phyloP scores from a whole-genome alignment of 75 land plant genomes.

The Pinus albicaulis region DNA sequence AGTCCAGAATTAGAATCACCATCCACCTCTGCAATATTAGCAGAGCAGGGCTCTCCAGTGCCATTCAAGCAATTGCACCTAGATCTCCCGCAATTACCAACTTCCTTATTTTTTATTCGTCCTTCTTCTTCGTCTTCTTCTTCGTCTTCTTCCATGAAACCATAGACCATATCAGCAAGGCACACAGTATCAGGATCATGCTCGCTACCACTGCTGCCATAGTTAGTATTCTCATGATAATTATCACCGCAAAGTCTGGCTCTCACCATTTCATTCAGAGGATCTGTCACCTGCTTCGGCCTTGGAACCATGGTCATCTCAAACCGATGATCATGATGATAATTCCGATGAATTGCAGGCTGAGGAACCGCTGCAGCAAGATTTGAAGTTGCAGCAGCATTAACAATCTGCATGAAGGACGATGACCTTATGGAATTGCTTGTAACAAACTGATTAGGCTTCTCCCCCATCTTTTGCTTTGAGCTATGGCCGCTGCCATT shows the following conservation, averaged over 20 bases:
- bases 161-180: conserved; percentile 14
- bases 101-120: background rate
- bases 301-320: too few species aligned
- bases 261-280: conserved; percentile 19
- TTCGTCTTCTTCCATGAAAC: conserved; percentile 17
- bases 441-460: too few species aligned
- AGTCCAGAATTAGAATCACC: background rate
- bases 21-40: background rate
- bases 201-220: conserved; percentile 28
- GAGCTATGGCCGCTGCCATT: too few species aligned
- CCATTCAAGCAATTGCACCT: conserved; percentile 19
- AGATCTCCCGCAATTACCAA: background rate
- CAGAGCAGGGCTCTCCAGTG: background rate
- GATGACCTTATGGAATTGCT: too few species aligned
- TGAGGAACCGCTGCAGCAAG: too few species aligned
- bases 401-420: too few species aligned
- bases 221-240: background rate
- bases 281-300: conserved; percentile 13
- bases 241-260: conserved; percentile 21
- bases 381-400: too few species aligned
- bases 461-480: too few species aligned
- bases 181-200: background rate
- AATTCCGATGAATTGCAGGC: too few species aligned
- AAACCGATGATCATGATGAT: too few species aligned
- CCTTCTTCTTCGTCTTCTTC: background rate